Conservation (phyloP, 2,329 filamentous ascomycete genomes). For the Sclerotiophoma versabilis region DNA sequence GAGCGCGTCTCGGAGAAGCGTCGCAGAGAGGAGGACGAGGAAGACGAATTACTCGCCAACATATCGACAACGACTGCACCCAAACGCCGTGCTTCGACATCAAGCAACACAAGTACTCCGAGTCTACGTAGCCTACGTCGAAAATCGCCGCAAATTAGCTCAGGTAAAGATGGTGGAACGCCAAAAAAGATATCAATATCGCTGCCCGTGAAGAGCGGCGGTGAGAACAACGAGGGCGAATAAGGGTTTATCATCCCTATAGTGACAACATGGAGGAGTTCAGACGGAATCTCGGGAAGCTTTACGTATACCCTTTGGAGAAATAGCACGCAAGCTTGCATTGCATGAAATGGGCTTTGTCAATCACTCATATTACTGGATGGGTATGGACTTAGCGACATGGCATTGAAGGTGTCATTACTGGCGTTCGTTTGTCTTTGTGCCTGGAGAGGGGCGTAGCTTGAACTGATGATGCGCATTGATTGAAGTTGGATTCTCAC, state of each 20-base stretch:
- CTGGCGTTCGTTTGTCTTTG: slow-evolving; percentile 25
- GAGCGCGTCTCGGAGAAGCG: slow-evolving; percentile 89
- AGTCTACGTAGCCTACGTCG: slow-evolving; percentile 49
- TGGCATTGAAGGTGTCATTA: slow-evolving; percentile 37
- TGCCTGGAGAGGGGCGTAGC: background rate
- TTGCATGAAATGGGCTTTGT: slow-evolving; percentile 44
- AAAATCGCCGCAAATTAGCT: slow-evolving; percentile 52
- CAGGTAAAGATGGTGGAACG: slow-evolving; percentile 51
- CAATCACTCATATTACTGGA: slow-evolving; percentile 27
- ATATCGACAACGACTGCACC: slow-evolving; percentile 63
- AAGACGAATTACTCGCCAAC: slow-evolving; percentile 83
- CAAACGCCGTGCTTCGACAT: slow-evolving; percentile 52
- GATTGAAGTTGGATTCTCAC: background rate
- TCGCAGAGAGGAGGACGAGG: slow-evolving; percentile 89
- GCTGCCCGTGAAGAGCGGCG: slow-evolving; percentile 49
- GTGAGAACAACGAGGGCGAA: slow-evolving; percentile 41
- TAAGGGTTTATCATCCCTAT: slow-evolving; percentile 10
- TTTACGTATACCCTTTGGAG: slow-evolving; percentile 47
- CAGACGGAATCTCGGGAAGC: slow-evolving; percentile 8
- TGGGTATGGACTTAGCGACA: slow-evolving; percentile 31
- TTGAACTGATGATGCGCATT: background rate
- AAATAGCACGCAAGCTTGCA: slow-evolving; percentile 29
- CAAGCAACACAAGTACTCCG: slow-evolving; percentile 43
- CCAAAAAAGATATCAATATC: slow-evolving; percentile 53
- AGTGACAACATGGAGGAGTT: slow-evolving; percentile 9